phyloP scores from a whole-genome alignment of 257 asterid genomes.

The Fraxinus pennsylvanica region DNA sequence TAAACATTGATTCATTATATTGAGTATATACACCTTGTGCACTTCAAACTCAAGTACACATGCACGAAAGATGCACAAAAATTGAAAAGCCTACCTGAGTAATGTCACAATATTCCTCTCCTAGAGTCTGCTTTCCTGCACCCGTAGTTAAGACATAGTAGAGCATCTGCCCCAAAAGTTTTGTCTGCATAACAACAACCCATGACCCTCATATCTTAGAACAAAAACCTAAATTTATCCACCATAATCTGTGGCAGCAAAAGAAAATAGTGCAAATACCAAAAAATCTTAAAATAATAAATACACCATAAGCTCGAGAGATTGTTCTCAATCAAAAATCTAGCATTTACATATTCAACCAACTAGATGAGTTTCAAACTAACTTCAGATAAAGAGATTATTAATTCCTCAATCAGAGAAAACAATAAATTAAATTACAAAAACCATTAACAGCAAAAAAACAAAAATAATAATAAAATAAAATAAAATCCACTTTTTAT shows the following conservation, averaged over 20 bases:
- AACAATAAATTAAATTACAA: background rate
- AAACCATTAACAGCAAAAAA: background rate
- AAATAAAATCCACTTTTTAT: background rate
- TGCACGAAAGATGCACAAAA: background rate
- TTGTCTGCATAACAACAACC: slow-evolving; percentile 54
- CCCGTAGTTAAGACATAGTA: slow-evolving; percentile 88
- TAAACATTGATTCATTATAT: background rate
- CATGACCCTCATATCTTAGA: slow-evolving; percentile 6
- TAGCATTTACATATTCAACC: background rate
- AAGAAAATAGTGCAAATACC: background rate
- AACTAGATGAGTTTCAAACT: slow-evolving; percentile 1
- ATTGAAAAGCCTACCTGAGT: slow-evolving; percentile 60
- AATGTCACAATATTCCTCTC: slow-evolving; percentile 97
- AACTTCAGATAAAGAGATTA: background rate
- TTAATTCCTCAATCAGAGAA: background rate
- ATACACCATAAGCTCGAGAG: slow-evolving; percentile 1
- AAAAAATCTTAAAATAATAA: background rate
- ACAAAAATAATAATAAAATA: too few relatives aligned
- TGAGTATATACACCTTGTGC: slow-evolving; percentile 6
- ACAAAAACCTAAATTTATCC: background rate
- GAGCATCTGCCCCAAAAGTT: slow-evolving; percentile 96
- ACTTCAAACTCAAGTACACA: slow-evolving; percentile 4
- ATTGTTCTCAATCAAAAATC: background rate
- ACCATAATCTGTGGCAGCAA: slow-evolving; percentile 7
- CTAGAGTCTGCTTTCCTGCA: slow-evolving; percentile 94